Conservation (phyloP, 306 rosid species). For the Phaseolus lunatus region DNA sequence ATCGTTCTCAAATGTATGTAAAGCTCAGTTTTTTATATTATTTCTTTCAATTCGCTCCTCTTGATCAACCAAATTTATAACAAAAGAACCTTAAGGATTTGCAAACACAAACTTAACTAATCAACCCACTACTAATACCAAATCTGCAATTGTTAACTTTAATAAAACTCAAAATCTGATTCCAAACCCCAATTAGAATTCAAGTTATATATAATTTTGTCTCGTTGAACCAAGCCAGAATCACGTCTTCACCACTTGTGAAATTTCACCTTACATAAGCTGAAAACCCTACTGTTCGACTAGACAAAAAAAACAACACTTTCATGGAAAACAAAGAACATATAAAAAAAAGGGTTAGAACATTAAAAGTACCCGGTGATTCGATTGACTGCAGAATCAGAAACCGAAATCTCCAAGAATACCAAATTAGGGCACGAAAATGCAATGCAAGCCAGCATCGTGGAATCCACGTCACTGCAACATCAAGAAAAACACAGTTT, state of each 20-base stretch:
- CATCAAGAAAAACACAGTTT: constrained; percentile 18
- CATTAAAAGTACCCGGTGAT: constrained; percentile 73
- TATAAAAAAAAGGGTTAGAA: background rate
- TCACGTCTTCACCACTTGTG: background rate
- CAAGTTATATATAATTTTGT: too few species aligned
- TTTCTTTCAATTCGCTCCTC: background rate
- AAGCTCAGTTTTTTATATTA: background rate
- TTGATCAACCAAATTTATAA: background rate
- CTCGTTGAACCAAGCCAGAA: background rate
- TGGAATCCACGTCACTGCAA: constrained; percentile 86
- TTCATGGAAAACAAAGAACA: background rate
- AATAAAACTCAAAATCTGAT: background rate
- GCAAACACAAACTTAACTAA: background rate
- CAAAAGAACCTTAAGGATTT: background rate
- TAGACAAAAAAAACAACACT: background rate
- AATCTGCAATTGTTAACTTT: background rate
- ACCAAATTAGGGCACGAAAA: constrained; percentile 82
- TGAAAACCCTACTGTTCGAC: background rate
- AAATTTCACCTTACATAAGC: background rate
- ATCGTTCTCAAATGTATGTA: background rate
- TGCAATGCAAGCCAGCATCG: constrained; percentile 93
- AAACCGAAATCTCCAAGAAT: constrained; percentile 71
- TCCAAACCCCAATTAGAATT: background rate
- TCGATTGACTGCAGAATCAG: constrained; percentile 64
- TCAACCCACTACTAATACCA: background rate